Base-by-base conservation (phyloP, 257 asterid genomes). In the Solanum virginianum region DNA sequence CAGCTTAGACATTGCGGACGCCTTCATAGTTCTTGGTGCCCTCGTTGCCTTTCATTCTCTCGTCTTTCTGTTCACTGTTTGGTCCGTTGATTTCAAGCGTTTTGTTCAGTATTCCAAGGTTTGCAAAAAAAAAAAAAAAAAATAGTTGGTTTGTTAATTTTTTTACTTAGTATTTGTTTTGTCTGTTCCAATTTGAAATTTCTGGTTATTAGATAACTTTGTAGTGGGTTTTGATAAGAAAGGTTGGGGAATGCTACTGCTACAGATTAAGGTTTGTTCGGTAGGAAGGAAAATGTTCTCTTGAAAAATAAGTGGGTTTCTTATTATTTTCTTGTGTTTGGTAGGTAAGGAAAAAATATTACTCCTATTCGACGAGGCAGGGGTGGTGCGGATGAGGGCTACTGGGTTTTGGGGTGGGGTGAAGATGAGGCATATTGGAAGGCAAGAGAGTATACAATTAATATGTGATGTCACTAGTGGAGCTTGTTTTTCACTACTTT, bases 71-170 rank as follows among this genome's bases (percentile, higher is more conserved):
- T 97, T 97, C 92, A 97, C 97, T 15, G 97, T 93, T 84, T 97
- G 99, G 99, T 84, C 98, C 8, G 94, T 97, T 88, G 98, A 91
- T 85, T 95, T 97, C 89, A 94, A 91, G 87, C 93, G 99, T 91
- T 91, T 95, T 55, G 87, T 92, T 85, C 94, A 92, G 88, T 95
- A 89, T 85, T 91, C 98, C n/a, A 95, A 94, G 99, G 99, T 41
- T 66, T 15, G 74, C 36, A 13, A 65, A 26, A 55, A 65, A 26
- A 6, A 12, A 26, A 6, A 12, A 13, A 14, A 26, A 14, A 7
- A 66, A 7, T 66, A 7, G 47, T 32, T 2, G 22, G 47, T 15
- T 29, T 66, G n/a, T 66, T 66, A 3, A 14, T 66, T 29, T 20
- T 15, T n/a, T 62, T 5, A 65, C 69, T 26, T 26, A 13, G 45